Base-by-base conservation (phyloP, 768 basidiomycete species). In the Pulveroboletus sp. region DNA sequence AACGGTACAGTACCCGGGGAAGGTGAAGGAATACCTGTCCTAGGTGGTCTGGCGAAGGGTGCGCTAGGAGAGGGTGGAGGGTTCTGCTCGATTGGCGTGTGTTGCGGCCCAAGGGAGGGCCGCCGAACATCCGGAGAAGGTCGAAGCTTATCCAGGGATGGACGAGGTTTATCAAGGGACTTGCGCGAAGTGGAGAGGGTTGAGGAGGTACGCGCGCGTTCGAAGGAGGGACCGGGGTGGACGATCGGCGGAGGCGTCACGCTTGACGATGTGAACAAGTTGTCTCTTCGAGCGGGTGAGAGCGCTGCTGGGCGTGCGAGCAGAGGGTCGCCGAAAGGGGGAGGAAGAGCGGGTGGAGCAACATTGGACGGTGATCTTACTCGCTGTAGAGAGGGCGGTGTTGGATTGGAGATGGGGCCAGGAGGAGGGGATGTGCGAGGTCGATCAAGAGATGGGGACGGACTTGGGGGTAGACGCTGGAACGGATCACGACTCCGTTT, bases 401-500 rank as follows among this genome's bases (percentile, higher is more conserved):
- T 34, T 8, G 64, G 53, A 23, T 53, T 45, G 9, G 59, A 34
- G 34, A 55, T 39, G 21, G 50, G 60, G 10, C 52, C 62, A 12
- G 51, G 50, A 24, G 50, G 46, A 11, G 33, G 49, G 14, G 36
- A 13, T 49, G 47, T 16, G 47, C 52, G 31, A 34, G 49, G 29
- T 41, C 40, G 32, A 37, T 21, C 47, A 29, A 29, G 27, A 29
- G 27, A 29, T 9, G 27, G 27, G 4, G 23, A 21, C 34, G 29
- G 42, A 47, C 45, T 49, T 23, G 73, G 62, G 1, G 58, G 50
- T 50, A 47, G 34, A 42, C 64, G 56, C 27, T 63, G 65, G 23
- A 52, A 60, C 32, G 60, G 61, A 59, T 70, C 67, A 54, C 50
- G 59, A 44, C 38, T 47, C 11, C 43, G 57, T 25, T 36, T 43